Evolutionary conservation across 306 rosid genomes (phyloP).

Genomic region (Rosa lucieae): DNA sequence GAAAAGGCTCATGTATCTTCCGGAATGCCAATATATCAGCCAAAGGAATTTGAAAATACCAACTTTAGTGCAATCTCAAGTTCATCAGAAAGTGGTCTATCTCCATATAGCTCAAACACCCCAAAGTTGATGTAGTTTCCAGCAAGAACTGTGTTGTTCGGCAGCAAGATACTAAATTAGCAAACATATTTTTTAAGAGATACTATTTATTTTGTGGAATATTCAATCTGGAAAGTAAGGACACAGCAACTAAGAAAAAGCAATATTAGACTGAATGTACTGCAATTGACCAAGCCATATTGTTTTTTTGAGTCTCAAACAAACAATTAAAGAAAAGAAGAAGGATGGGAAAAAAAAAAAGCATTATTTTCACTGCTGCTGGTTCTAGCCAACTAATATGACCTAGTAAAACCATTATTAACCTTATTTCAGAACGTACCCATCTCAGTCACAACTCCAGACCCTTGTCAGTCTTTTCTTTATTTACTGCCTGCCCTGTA

Average conservation of each 20-base stretch:
- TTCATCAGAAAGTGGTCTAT: constrained; percentile 84
- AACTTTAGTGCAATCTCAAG: constrained; percentile 87
- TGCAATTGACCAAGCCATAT: neutral
- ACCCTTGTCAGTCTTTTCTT: neutral
- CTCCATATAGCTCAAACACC: constrained; percentile 94
- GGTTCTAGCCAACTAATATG: neutral
- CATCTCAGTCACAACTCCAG: neutral
- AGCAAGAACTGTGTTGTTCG: constrained; percentile 69
- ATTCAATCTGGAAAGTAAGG: neutral
- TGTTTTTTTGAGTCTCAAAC: neutral
- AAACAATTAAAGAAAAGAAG: neutral
- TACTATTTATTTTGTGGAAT: neutral
- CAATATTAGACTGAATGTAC: neutral
- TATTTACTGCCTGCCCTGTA: neutral
- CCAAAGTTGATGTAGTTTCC: constrained; percentile 99
- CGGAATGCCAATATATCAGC: constrained; percentile 93
- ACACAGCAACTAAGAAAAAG: neutral
- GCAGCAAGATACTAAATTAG: constrained; percentile 26
- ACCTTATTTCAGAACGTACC: neutral
- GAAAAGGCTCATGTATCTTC: constrained; percentile 56
- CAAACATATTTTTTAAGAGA: neutral
- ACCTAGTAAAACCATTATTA: neutral
- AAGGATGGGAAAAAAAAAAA: neutral
- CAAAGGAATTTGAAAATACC: constrained; percentile 84
- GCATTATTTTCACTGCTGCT: neutral